Percentiles rank a stretch among this genome's conserved stretches.
Conservation (phyloP, 225 moss, liverwort and hornwort species). For the Pleurozium schreberi region DNA sequence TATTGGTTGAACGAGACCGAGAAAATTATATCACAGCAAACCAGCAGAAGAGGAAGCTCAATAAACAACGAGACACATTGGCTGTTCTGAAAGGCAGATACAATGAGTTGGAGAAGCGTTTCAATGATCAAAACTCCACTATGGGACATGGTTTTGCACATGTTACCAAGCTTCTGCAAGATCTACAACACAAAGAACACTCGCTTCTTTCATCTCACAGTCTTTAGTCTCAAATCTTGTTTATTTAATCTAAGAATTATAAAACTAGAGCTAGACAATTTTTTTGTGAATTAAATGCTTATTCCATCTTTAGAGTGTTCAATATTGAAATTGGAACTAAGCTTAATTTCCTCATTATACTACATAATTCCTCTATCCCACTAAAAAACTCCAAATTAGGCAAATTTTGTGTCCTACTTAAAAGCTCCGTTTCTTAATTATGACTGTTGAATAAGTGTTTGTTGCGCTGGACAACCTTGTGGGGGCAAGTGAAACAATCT, state of each 20-base stretch:
- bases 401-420: no score
- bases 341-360: background rate
- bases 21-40: slow-evolving; percentile 80
- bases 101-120: slow-evolving; percentile 46
- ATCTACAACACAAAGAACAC: slow-evolving; percentile 63
- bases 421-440: no score
- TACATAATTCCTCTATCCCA: no score
- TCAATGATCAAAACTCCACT: slow-evolving; percentile 46
- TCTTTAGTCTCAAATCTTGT: background rate
- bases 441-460: no score
- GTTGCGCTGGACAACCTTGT: no score
- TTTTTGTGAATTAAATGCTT: background rate
- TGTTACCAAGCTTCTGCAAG: slow-evolving; percentile 56
- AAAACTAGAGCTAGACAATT: no score
- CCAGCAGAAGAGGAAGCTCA: slow-evolving; percentile 81
- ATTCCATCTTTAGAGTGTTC: background rate
- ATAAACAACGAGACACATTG: slow-evolving; percentile 62
- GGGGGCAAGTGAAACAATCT: no score
- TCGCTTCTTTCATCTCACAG: slow-evolving; percentile 38
- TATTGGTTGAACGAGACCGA: slow-evolving; percentile 61
- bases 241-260: background rate
- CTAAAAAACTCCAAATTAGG: no score
- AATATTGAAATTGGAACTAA: background rate
- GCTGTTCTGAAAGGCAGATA: slow-evolving; percentile 47
- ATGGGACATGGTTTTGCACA: slow-evolving; percentile 54